Percentiles rank a stretch among this genome's conserved stretches.
Conservation (phyloP, 169 alveolate genomes). For the Babesia ovis region DNA sequence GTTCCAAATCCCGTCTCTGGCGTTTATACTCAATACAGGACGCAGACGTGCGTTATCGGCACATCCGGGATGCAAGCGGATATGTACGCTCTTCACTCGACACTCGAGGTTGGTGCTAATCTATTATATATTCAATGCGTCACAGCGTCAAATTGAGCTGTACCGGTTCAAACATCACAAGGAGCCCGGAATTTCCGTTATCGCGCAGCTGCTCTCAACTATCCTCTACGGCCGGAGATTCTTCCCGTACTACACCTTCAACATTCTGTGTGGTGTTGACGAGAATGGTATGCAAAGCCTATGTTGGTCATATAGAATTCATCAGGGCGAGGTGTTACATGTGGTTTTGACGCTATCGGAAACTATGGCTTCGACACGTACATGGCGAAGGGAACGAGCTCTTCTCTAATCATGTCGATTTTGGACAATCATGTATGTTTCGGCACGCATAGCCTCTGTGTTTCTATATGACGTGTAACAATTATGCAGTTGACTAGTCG, state of each 20-base stretch:
- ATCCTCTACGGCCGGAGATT: conserved; percentile 90
- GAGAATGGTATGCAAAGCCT: conserved; percentile 69
- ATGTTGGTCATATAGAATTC: background rate
- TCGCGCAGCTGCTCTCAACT: conserved; percentile 88
- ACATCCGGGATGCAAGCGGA: conserved; percentile 95
- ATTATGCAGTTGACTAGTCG: conserved; percentile 74
- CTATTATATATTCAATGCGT: conserved; percentile 2
- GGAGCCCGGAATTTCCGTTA: conserved; percentile 85
- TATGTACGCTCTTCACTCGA: conserved; percentile 84
- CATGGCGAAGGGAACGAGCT: conserved; percentile 90
- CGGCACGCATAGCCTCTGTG: background rate
- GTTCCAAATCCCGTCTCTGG: background rate
- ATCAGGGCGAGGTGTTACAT: conserved; percentile 81
- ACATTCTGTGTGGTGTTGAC: conserved; percentile 87
- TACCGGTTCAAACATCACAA: conserved; percentile 82
- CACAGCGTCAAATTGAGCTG: conserved; percentile 82
- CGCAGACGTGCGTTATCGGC: conserved; percentile 85
- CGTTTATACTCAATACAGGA: conserved; percentile 43
- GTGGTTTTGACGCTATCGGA: conserved; percentile 93
- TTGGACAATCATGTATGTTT: conserved; percentile 83
- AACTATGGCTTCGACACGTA: conserved; percentile 84
- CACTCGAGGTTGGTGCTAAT: conserved; percentile 62
- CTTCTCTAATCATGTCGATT: conserved; percentile 84
- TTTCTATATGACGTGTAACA: background rate
- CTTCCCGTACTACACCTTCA: conserved; percentile 92